Evolutionary conservation across 495 filamentous ascomycete genomes (phyloP), one percentile per base, ranked within the genome.

Genomic region (Aspergillus panamensis): DNA sequence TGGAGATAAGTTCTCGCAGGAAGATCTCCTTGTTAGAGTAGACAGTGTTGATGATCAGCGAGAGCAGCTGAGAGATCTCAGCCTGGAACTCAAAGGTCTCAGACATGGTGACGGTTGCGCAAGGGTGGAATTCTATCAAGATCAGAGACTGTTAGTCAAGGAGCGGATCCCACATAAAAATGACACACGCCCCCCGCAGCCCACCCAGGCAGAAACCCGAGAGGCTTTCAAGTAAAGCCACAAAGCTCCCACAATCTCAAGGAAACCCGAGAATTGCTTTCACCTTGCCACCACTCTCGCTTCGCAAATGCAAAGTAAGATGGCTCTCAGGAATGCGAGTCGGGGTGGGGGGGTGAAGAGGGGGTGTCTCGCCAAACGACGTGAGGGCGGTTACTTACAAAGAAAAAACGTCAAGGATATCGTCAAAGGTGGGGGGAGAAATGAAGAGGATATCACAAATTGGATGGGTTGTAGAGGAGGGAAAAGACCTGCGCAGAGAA

Each of bases 1-100:
- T 98, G 77, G 94, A 97, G 66, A 98, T 89, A 66, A 98, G 74
- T 77, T 98, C 94, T 85, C 94, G 83, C 65, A 98, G 80, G 87
- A 97, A 98, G 77, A 98, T 98, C 81, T 97, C 94, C 86, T 98
- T 98, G 85, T 98, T 98, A 62, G 92, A 96, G 86, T 98, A 98
- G 81, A 98, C 94, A 59, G 94, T 97, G 88, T 98, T 98, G 82
- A 98, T 97, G 79, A 98, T 97, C 70, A 98, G 87, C 61, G 88
- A 91, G 71, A 98, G 89, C 53, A 98, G 90, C 91, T 98, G 94
- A 87, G 91, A 96, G 77, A 97, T 97, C 88, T 97, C 93, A 88
- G 92, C 93, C 86, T 98, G 94, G 82, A 98, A 98, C 87, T 97
- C 92, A 81, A 97, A 97, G 58, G 90, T 95, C 82, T 96, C 89